Conservation (phyloP, 139 green algal species). For the Raphidocelis subcapitata region DNA sequence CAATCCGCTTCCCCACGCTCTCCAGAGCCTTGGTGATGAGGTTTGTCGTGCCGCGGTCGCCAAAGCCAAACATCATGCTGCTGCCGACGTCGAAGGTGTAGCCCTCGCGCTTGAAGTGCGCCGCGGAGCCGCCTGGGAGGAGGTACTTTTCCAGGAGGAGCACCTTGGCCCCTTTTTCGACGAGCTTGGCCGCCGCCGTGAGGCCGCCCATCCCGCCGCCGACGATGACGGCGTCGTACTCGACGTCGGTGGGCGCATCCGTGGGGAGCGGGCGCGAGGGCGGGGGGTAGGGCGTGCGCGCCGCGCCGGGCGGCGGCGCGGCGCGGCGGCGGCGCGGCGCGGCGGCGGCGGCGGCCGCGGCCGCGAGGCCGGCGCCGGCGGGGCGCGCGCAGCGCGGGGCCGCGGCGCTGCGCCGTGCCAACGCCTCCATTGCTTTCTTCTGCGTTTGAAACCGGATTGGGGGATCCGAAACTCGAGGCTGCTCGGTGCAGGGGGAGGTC, state of each 20-base stretch:
- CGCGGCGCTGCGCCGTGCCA: no score
- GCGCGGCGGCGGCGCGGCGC: not conserved
- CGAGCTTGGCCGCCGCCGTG: slow-evolving; percentile 82
- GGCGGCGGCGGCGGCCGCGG: no score
- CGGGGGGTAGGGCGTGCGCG: slow-evolving; percentile 8
- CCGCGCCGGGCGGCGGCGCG: not conserved
- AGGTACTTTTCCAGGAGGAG: slow-evolving; percentile 82
- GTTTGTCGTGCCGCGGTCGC: slow-evolving; percentile 90
- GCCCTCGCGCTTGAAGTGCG: slow-evolving; percentile 85
- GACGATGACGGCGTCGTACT: slow-evolving; percentile 92
- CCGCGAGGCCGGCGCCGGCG: no score
- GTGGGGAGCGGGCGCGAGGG: slow-evolving; percentile 13
- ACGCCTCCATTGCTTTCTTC: no score
- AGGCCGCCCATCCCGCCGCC: slow-evolving; percentile 92
- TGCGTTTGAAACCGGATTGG: no score
- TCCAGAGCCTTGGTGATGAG: slow-evolving; percentile 90
- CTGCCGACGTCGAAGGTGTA: slow-evolving; percentile 96
- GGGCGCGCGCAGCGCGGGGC: no score
- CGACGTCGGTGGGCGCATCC: slow-evolving; percentile 45
- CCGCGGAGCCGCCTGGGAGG: slow-evolving; percentile 68
- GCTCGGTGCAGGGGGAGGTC: no score
- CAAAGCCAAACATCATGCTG: slow-evolving; percentile 98
- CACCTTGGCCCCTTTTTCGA: slow-evolving; percentile 74
- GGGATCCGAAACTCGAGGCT: no score
- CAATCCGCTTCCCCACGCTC: slow-evolving; percentile 77